Conservation (phyloP, 176 grass and related monocot species). For the Ananas comosus region DNA sequence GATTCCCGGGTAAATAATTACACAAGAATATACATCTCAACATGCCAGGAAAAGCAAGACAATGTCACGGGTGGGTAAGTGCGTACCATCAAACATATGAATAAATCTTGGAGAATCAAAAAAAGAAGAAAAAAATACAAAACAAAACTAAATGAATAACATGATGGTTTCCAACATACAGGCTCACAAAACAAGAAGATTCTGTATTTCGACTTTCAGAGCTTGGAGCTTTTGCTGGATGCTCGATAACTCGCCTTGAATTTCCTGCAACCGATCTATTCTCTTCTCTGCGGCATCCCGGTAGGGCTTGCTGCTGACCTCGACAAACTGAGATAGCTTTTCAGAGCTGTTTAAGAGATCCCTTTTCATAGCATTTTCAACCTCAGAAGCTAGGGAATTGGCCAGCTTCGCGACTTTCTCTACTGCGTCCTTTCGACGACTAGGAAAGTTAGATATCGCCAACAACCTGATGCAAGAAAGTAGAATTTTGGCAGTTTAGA, state of each 20-base stretch:
- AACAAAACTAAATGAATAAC: no score
- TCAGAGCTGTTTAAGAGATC: slow-evolving; percentile 46
- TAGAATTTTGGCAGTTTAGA: neutral
- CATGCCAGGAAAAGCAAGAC: no score
- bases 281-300: slow-evolving; percentile 47
- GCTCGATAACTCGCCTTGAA: slow-evolving; percentile 47
- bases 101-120: no score
- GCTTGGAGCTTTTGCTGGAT: slow-evolving; percentile 62
- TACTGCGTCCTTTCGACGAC: slow-evolving; percentile 42
- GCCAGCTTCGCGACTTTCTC: slow-evolving; percentile 63
- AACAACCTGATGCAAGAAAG: slow-evolving; percentile 37
- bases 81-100: no score
- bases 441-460: slow-evolving; percentile 78
- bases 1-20: no score
- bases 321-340: slow-evolving; percentile 55
- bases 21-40: no score
- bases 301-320: slow-evolving; percentile 62
- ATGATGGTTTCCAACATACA: no score
- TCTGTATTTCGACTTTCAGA: slow-evolving; percentile 78
- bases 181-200: slow-evolving; percentile 44
- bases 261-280: slow-evolving; percentile 48
- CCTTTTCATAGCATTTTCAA: slow-evolving; percentile 70
- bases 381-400: slow-evolving; percentile 42
- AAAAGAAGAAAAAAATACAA: no score
- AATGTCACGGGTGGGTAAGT: no score